Evolutionary conservation across 345 rosid genomes (phyloP).

Genomic region (Eucalyptus brandiana): DNA sequence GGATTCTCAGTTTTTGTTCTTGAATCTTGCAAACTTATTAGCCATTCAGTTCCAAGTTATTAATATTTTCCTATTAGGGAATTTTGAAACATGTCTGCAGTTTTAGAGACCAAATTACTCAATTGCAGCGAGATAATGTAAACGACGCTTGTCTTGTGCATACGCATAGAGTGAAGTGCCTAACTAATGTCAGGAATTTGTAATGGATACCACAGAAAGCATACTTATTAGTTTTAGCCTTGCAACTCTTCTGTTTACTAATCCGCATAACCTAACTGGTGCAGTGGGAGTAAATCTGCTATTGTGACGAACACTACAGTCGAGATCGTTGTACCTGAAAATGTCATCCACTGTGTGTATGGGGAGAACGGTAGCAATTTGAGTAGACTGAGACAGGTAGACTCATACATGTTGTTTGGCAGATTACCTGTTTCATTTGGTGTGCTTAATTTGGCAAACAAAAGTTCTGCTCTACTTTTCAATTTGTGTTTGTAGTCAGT

Average conservation of each 20-base stretch:
- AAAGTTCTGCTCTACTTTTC: neutral
- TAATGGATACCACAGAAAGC: neutral
- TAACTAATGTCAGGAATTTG: neutral
- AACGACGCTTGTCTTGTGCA: neutral
- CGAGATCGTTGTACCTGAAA: conserved; percentile 70
- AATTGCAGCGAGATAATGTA: neutral
- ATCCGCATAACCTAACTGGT: neutral
- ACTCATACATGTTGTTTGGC: neutral
- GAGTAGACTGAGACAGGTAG: conserved; percentile 67
- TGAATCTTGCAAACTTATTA: neutral
- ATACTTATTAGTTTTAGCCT: neutral
- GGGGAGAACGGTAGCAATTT: conserved; percentile 83
- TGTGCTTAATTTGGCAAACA: neutral
- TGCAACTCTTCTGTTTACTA: neutral
- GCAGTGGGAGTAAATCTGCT: conserved; percentile 75
- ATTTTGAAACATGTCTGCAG: neutral
- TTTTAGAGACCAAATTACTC: neutral
- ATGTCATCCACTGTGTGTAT: conserved; percentile 62
- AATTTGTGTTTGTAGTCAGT: neutral
- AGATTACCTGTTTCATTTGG: neutral
- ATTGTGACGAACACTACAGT: conserved; percentile 80
- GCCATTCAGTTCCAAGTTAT: neutral
- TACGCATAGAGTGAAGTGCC: neutral
- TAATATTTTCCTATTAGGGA: neutral
- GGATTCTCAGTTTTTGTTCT: neutral